phyloP scores from a whole-genome alignment of 371 early-diverging fungal genomes.

The Mortierella sp. region DNA sequence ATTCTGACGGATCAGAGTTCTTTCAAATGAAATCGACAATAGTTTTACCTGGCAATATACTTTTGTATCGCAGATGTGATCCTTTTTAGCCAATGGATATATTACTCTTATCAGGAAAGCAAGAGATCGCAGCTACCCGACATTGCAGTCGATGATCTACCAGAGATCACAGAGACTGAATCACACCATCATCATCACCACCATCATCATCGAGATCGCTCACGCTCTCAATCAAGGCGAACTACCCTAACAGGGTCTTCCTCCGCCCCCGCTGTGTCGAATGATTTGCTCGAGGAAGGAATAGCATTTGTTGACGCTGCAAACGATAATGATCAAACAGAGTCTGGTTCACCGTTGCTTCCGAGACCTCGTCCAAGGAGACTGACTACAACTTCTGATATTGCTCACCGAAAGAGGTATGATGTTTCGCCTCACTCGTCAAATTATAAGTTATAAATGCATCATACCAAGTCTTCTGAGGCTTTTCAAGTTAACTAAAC shows the following conservation, averaged over 20 bases:
- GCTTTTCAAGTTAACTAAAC: not conserved
- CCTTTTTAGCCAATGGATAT: conserved; percentile 64
- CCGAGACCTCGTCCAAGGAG: conserved; percentile 29
- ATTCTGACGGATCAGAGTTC: not conserved
- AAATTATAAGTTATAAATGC: no score
- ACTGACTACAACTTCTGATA: conserved; percentile 37
- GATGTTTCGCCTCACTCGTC: not conserved
- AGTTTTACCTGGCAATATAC: conserved; percentile 66
- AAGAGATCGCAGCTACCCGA: conserved; percentile 11
- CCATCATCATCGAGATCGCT: conserved; percentile 13
- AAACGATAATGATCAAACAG: conserved; percentile 16
- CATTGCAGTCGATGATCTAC: conserved; percentile 15
- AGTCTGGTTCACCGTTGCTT: conserved; percentile 16
- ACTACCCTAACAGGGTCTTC: not conserved
- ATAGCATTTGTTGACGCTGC: not conserved
- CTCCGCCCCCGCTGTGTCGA: not conserved
- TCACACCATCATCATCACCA: conserved; percentile 23
- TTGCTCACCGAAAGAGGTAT: conserved; percentile 54
- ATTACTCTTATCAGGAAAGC: conserved; percentile 56
- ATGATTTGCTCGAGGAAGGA: not conserved
- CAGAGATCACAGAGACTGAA: conserved; percentile 36
- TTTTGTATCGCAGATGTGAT: conserved; percentile 65
- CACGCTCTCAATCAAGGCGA: conserved; percentile 10
- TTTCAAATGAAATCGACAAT: not conserved
- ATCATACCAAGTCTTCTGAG: not conserved